Evolutionary conservation across 169 alveolate species (phyloP).

Genomic region (Cryptosporidium viatorum): DNA sequence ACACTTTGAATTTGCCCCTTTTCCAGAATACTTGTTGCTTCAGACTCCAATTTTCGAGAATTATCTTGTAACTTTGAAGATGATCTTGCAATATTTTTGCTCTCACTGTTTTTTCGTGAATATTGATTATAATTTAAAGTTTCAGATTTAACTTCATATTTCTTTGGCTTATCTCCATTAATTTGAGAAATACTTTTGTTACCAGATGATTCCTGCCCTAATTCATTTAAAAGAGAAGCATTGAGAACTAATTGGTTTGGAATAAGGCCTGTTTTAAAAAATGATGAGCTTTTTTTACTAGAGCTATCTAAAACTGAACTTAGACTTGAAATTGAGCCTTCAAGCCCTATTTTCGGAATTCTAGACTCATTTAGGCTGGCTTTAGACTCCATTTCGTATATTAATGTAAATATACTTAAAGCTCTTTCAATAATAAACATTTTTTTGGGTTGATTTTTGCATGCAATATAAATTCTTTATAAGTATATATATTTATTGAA

Average conservation of each 20-base stretch:
- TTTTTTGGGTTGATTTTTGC: neutral
- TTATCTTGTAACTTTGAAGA: neutral
- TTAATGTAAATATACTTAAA: constrained; percentile 35
- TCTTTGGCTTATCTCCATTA: neutral
- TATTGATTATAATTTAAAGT: neutral
- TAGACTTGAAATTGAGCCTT: neutral
- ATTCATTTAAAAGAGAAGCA: constrained; percentile 34
- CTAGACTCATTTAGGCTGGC: neutral
- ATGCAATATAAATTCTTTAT: neutral
- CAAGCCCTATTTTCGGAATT: neutral
- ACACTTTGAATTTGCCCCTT: neutral
- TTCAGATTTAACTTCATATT: constrained; percentile 2
- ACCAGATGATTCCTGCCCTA: constrained; percentile 9
- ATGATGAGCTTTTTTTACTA: neutral
- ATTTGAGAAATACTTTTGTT: neutral
- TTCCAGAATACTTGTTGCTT: neutral
- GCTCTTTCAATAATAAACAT: constrained; percentile 72
- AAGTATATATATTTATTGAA: neutral
- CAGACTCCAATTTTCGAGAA: neutral
- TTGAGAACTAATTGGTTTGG: constrained; percentile 61
- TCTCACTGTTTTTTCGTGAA: constrained; percentile 7
- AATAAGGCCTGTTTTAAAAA: neutral
- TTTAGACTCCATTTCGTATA: constrained; percentile 44
- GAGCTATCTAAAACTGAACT: neutral
- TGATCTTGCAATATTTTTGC: neutral